Percentiles rank a stretch among this genome's conserved stretches.
These are phyloP conservation scores for Graphium sp. DNA, from an alignment of 2,329 filamentous ascomycete genomes.

Conservation along the genomic window DNA sequence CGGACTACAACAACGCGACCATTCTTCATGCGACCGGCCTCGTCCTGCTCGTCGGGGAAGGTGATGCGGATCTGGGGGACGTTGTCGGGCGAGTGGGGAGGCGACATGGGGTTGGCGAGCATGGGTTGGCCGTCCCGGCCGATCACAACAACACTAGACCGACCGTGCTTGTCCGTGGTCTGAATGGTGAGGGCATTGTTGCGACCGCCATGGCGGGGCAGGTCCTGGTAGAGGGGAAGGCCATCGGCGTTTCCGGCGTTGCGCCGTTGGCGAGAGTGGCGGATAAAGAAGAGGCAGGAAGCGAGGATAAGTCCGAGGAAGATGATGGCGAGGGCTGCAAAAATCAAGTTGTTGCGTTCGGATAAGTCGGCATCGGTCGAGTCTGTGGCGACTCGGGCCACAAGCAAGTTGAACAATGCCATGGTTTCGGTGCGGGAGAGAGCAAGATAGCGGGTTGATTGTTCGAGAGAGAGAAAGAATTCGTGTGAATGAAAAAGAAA, in stretches of 20 bases:
- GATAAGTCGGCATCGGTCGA: conserved; percentile 29
- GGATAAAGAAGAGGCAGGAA: conserved; percentile 54
- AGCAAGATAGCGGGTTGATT: not conserved
- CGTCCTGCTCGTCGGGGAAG: conserved; percentile 90
- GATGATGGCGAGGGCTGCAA: conserved; percentile 62
- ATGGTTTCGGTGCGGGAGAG: conserved; percentile 3
- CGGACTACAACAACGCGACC: conserved; percentile 84
- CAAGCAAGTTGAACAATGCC: conserved; percentile 5
- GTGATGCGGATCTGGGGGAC: conserved; percentile 96
- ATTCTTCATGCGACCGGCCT: conserved; percentile 62
- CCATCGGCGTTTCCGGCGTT: conserved; percentile 25
- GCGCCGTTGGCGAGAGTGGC: conserved; percentile 39
- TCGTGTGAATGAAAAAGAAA: not conserved
- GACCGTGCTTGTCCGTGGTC: conserved; percentile 30
- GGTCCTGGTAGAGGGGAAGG: conserved; percentile 55
- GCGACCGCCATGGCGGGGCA: conserved; percentile 29
- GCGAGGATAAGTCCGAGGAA: conserved; percentile 54
- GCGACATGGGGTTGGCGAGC: conserved; percentile 57
- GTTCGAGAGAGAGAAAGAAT: not conserved
- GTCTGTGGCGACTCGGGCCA: conserved; percentile 5
- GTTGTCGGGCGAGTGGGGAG: conserved; percentile 63
- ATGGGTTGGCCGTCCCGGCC: conserved; percentile 62
- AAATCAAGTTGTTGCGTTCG: conserved; percentile 59
- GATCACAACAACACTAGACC: conserved; percentile 59
- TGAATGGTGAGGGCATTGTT: conserved; percentile 42